Conservation (phyloP, 805 yeast genomes). For the Saccharomycopsis fermentans region DNA sequence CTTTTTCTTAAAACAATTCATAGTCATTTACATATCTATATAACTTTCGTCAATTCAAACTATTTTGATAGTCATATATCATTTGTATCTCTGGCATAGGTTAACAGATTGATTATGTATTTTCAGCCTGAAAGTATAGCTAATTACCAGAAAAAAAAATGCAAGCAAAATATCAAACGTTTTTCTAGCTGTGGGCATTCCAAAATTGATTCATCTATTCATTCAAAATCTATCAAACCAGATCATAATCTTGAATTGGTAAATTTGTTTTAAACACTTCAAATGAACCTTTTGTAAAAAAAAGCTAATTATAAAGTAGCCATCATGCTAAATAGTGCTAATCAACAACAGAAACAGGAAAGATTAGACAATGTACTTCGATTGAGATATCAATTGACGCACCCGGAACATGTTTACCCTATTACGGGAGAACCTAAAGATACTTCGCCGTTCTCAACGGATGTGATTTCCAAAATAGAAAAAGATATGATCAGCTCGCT, state of each 20-base stretch:
- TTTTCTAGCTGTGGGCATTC: no score
- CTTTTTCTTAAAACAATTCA: background rate
- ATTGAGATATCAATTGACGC: background rate
- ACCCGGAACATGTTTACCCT: background rate
- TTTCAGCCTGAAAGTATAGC: no score
- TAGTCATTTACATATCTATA: background rate
- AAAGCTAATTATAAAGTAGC: background rate
- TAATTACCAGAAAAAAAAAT: background rate
- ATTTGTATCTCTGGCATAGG: no score
- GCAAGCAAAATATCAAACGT: background rate
- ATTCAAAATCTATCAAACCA: no score
- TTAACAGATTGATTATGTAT: no score
- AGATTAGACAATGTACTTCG: background rate
- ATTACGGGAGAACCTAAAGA: background rate
- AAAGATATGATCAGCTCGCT: background rate
- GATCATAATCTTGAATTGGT: no score
- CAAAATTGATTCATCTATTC: no score
- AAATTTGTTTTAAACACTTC: no score
- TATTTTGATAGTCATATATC: no score
- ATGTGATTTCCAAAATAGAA: background rate
- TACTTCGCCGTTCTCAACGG: background rate
- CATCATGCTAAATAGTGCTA: background rate
- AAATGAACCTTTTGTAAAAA: background rate
- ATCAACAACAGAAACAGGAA: background rate
- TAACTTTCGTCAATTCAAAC: background rate